Evolutionary conservation across 805 yeast species (phyloP).

Genomic region (Clavispora fructus): DNA sequence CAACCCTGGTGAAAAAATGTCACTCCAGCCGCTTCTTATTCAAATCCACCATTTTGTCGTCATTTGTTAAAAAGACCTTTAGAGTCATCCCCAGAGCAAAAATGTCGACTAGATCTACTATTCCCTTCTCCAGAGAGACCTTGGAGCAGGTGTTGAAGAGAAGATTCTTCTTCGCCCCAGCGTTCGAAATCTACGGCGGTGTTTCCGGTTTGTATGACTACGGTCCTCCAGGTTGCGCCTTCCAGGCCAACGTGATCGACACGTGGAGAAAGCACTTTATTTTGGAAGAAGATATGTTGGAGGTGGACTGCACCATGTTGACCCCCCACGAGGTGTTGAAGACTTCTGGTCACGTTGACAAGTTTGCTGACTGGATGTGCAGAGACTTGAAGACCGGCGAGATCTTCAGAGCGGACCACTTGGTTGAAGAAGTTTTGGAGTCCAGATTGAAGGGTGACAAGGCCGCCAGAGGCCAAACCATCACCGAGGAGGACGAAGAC

Average conservation of each 20-base stretch:
- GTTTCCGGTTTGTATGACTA: constrained; percentile 96
- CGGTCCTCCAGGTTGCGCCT: constrained; percentile 99
- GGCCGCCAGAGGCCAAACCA: constrained; percentile 83
- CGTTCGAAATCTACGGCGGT: constrained; percentile 97
- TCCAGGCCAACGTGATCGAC: constrained; percentile 93
- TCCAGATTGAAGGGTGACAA: constrained; percentile 94
- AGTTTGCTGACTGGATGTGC: constrained; percentile 99
- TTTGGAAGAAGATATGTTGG: constrained; percentile 97
- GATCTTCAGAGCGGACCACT: constrained; percentile 96
- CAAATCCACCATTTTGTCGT: constrained; percentile 1
- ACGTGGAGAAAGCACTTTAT: constrained; percentile 97
- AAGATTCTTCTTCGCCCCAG: constrained; percentile 95
- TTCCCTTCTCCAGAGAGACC: constrained; percentile 72
- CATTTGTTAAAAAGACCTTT: constrained; percentile 2
- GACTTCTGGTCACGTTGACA: constrained; percentile 99
- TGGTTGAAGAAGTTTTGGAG: constrained; percentile 96
- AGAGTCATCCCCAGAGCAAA: constrained; percentile 9
- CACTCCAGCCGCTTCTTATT: neutral
- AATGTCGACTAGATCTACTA: constrained; percentile 27
- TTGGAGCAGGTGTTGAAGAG: constrained; percentile 89
- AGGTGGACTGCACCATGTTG: constrained; percentile 96
- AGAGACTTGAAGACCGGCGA: constrained; percentile 93
- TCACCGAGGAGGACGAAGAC: constrained; percentile 52
- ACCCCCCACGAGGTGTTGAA: constrained; percentile 97
- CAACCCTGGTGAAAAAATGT: neutral